These are phyloP conservation scores for Ogataea allantospora DNA, from an alignment of 805 yeast species.

Conservation along the genomic window DNA sequence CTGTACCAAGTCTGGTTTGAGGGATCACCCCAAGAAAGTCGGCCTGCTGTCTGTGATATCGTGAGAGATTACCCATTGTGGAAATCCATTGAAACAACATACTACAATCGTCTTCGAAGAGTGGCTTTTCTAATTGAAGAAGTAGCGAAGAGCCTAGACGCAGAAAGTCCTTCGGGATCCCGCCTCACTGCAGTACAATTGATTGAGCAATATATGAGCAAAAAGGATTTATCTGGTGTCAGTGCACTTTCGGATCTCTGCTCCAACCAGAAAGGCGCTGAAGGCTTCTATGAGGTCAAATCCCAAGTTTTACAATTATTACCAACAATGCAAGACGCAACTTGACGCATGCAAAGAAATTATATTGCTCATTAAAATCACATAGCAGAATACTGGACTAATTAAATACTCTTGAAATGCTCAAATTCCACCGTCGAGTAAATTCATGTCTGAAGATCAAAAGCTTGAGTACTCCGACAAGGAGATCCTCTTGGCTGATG, in stretches of 20 bases:
- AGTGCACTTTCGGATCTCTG: slow-evolving; percentile 21
- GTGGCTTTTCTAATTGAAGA: slow-evolving; percentile 16
- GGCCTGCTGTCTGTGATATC: slow-evolving; percentile 13
- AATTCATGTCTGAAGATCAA: slow-evolving; percentile 3
- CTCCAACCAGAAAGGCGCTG: slow-evolving; percentile 19
- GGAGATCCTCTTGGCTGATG: not conserved
- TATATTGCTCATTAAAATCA: not conserved
- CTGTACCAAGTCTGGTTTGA: slow-evolving; percentile 16
- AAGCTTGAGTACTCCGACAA: not conserved
- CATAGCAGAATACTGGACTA: not conserved
- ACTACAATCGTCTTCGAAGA: slow-evolving; percentile 15
- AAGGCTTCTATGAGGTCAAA: slow-evolving; percentile 8
- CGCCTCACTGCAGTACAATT: slow-evolving; percentile 7
- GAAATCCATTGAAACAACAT: slow-evolving; percentile 18
- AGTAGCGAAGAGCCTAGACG: slow-evolving; percentile 5
- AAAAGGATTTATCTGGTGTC: slow-evolving; percentile 12
- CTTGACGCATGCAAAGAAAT: not conserved
- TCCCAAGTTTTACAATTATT: not conserved
- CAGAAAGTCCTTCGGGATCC: not conserved
- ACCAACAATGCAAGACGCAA: not conserved
- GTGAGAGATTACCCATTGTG: slow-evolving; percentile 13
- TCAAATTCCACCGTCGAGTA: not conserved
- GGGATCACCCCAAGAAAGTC: slow-evolving; percentile 8
- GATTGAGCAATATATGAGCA: slow-evolving; percentile 14
- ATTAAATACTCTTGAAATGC: not conserved